Evolutionary conservation across 495 filamentous ascomycete species (phyloP), one percentile per base, ranked within the genome.

Genomic region (Achaetomiella virescens): DNA sequence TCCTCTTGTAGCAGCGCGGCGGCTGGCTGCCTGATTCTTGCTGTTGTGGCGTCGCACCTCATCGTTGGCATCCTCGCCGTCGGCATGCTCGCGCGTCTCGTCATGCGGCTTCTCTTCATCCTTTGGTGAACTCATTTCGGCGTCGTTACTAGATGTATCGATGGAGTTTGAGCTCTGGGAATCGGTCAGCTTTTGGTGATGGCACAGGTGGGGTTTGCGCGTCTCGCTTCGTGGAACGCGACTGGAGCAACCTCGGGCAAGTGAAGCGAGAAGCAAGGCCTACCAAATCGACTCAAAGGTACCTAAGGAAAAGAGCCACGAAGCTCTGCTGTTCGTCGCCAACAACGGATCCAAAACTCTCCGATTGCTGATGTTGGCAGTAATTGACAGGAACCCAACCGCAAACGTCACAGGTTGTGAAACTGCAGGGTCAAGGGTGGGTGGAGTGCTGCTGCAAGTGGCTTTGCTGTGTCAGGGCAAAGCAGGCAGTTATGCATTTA

Each of bases 11-110:
- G 48, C 45, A 43, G 21, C 21, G 29, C 11, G 7, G 51, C n/a
- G 11, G 41, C 38, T n/a, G 48, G 40, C 40, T 24, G 45, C 15
- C 24, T 9, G 31, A 17, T 20, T 33, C 14, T 27, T 3, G n/a
- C n/a, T n/a, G n/a, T 0, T 40, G 21, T 57, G 36, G 17, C 33
- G 41, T 54, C 71, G 61, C 60, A 76, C 75, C 69, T 76, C 75
- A 42, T 77, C 75, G 49, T 73, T 75, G 27, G 58, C 69, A 51
- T 74, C 75, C 31, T 74, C 73, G 46, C 58, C 68, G 20, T 73
- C 66, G 42, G 61, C 48, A 24, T 70, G 51, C 10, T 50, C 51
- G 0, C 33, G 45, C 44, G 54, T 21, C 54, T 67, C 67, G 14
- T 67, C 65, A 40, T 59, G 62, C 18, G 61, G 58, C 57, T 62